phyloP scores from a whole-genome alignment of 202 grass and related monocot species.

The Bolboschoenoplectus hybrid region DNA sequence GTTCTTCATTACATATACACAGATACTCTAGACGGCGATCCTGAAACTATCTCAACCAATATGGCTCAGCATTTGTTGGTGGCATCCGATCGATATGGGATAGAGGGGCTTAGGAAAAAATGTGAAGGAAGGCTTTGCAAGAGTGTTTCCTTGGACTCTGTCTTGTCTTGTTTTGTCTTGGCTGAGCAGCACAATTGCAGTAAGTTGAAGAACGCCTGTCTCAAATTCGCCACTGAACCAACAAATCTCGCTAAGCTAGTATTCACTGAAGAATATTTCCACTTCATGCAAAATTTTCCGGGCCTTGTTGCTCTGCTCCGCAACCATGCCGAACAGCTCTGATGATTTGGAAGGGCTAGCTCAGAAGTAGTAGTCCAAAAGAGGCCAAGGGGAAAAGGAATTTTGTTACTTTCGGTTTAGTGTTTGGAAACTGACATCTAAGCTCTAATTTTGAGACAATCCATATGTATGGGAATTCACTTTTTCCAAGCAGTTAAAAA shows the following conservation, averaged over 20 bases:
- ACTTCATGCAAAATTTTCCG: background rate
- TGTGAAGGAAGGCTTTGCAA: background rate
- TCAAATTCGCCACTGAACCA: background rate
- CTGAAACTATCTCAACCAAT: background rate
- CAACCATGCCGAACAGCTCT: background rate
- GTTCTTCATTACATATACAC: slow-evolving; percentile 8
- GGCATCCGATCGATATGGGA: background rate
- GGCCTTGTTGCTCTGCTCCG: background rate
- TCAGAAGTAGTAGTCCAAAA: background rate
- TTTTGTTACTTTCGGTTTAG: background rate
- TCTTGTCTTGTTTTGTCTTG: background rate
- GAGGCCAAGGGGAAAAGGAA: background rate
- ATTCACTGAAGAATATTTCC: background rate
- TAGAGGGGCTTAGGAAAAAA: background rate
- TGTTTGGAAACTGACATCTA: background rate
- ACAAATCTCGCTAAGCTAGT: background rate
- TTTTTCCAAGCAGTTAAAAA: background rate
- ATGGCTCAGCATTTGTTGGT: background rate
- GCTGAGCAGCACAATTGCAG: slow-evolving; percentile 9
- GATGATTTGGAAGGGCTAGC: background rate
- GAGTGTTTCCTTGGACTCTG: background rate
- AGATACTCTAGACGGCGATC: background rate
- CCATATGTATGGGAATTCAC: background rate
- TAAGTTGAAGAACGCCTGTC: background rate
- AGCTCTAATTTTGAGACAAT: background rate